Base-by-base conservation (phyloP, 164 flowering plant genomes). In the Vitis riparia region DNA sequence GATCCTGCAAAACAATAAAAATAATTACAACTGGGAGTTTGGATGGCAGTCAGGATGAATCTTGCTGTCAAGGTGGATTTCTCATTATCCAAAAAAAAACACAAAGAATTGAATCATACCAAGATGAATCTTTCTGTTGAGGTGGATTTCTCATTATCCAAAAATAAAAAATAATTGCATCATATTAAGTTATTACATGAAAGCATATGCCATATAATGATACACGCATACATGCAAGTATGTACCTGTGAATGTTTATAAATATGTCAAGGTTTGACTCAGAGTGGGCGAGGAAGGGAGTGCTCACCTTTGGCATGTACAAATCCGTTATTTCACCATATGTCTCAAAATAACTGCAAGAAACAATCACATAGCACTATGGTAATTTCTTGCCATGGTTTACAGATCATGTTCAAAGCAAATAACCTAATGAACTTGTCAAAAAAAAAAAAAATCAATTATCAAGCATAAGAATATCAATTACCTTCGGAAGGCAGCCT, bases 291-390 rank as follows among this genome's bases (percentile, higher is more conserved):
- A 48, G 51, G 48, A 49, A 61, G 51, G 65, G 23, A 30, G n/a
- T 51, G 67, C 55, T 74, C 66, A 96, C 99, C 96, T 96, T 96
- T 62, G 99, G 99, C 98, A 96, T 93, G 85, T 93, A 96, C 19
- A 96, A 70, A 79, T 96, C 99, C 51, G 91, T 89, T 68, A 96
- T 93, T 50, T 93, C 97, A 3, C 99, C 98, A 78, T 88, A 96
- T 59, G 78, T 83, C 88, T 96, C 99, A 76, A 96, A 96, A 82
- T 96, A 87, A 75, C 99, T 96, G 94, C 70, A 70, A 71, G 57
- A 68, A 29, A 51, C 44, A 59, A 62, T 5, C 29, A 50, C 58
- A 67, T 10, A n/a, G 49, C 13, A 17, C 13, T 19, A 62, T 11
- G 15, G 47, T 37, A 49, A 65, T 63, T 32, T 4, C 11, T 50